Evolutionary conservation across 176 grass and related monocot species (phyloP).

Genomic region (Zizania latifolia): DNA sequence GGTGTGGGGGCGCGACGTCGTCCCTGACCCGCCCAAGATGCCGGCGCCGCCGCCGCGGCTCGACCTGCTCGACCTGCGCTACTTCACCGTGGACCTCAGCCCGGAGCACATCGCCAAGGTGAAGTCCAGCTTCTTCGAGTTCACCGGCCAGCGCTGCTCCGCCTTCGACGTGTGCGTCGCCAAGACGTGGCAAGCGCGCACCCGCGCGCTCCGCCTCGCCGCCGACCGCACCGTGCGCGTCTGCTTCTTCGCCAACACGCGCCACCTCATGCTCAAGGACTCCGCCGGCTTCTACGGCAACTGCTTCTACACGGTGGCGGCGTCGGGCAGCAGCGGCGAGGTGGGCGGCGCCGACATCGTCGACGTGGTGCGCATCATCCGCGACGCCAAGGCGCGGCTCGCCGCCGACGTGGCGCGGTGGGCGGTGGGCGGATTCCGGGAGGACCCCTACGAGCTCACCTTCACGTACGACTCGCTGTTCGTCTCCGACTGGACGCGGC

Average conservation of each 20-base stretch:
- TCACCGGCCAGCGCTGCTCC: slow-evolving; percentile 63
- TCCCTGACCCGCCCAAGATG: slow-evolving; percentile 69
- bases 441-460: slow-evolving; percentile 63
- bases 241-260: slow-evolving; percentile 81
- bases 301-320: slow-evolving; percentile 84
- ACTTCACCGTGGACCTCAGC: slow-evolving; percentile 44
- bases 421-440: slow-evolving; percentile 45
- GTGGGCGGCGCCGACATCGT: slow-evolving; percentile 32
- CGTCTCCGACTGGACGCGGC: slow-evolving; percentile 78
- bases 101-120: slow-evolving; percentile 32
- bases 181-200: slow-evolving; percentile 67
- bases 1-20: slow-evolving; percentile 51
- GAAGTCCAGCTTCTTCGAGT: slow-evolving; percentile 50
- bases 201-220: slow-evolving; percentile 39
- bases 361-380: slow-evolving; percentile 55
- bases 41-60: slow-evolving; percentile 27
- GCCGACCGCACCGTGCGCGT: slow-evolving; percentile 41
- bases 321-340: slow-evolving; percentile 14
- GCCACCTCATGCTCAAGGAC: slow-evolving; percentile 52
- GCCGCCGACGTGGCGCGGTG: slow-evolving; percentile 50
- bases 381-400: slow-evolving; percentile 62
- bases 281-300: slow-evolving; percentile 70
- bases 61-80: slow-evolving; percentile 42
- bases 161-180: slow-evolving; percentile 78
- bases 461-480: slow-evolving; percentile 70